These are phyloP conservation scores for Durusdinium trenchii DNA, from an alignment of 73 alveolate species.

Conservation along the genomic window DNA sequence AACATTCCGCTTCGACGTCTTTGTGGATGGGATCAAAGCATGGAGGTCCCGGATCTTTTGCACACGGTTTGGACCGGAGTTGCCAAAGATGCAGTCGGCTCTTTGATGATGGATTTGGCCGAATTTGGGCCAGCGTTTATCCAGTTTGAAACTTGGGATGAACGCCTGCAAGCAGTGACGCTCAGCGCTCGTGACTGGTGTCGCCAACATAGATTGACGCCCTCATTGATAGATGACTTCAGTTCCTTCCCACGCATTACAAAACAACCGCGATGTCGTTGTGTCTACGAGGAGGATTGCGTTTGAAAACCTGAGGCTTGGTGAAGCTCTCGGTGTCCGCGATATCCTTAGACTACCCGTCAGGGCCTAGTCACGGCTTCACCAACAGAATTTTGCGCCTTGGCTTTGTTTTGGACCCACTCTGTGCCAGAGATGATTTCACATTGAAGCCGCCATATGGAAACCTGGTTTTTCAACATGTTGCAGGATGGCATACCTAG, in stretches of 20 bases:
- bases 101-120: neutral
- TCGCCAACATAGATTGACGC: neutral
- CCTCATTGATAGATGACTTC: neutral
- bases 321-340: neutral
- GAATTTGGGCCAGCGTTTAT: neutral
- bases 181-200: neutral
- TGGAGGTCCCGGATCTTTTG: slow-evolving; percentile 8
- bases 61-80: neutral
- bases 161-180: neutral
- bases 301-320: neutral
- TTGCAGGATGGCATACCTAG: neutral
- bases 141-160: neutral
- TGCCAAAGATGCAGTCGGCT: neutral
- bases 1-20: neutral
- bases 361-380: neutral
- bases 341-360: neutral
- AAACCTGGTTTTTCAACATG: neutral
- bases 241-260: neutral
- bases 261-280: neutral
- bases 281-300: neutral
- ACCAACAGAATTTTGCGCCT: neutral
- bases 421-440: neutral
- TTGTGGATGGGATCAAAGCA: neutral
- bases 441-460: neutral
- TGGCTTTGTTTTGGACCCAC: neutral